These are phyloP conservation scores for Lasiosphaeria ovina DNA, from an alignment of 495 filamentous ascomycete species.

Conservation along the genomic window DNA sequence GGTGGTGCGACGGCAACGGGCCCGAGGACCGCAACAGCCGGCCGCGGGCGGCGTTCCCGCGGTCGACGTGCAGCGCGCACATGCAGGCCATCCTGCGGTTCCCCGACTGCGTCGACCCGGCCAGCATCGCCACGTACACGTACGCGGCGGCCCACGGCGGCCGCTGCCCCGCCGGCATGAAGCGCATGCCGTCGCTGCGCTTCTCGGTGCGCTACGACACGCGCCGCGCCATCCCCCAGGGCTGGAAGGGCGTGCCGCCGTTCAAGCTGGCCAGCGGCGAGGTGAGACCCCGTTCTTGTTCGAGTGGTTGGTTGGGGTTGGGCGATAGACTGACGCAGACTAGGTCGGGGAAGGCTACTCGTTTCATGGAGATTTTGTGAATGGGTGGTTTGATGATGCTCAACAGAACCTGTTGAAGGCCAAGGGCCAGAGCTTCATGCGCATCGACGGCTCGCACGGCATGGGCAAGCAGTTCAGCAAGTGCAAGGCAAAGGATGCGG, in stretches of 20 bases:
- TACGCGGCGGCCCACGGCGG: constrained; percentile 34
- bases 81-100: constrained; percentile 38
- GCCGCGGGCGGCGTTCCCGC: constrained; percentile 32
- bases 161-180: constrained; percentile 30
- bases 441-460: constrained; percentile 33
- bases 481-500: constrained; percentile 32
- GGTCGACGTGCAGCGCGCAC: constrained; percentile 31
- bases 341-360: constrained; percentile 32
- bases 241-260: constrained; percentile 36
- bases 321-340: not conserved
- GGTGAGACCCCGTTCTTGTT: constrained; percentile 19
- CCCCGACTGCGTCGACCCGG: constrained; percentile 34
- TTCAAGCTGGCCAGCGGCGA: constrained; percentile 36
- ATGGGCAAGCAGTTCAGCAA: constrained; percentile 27
- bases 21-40: constrained; percentile 33
- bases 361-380: constrained; percentile 35
- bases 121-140: constrained; percentile 32
- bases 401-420: constrained; percentile 31
- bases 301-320: not conserved
- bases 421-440: constrained; percentile 31
- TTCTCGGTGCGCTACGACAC: constrained; percentile 35
- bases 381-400: constrained; percentile 37
- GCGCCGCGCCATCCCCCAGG: constrained; percentile 27
- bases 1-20: constrained; percentile 39
- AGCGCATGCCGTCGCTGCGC: constrained; percentile 34